Evolutionary conservation across 192 early-diverging fungal species (phyloP).

Genomic region (Dissophora ornata): DNA sequence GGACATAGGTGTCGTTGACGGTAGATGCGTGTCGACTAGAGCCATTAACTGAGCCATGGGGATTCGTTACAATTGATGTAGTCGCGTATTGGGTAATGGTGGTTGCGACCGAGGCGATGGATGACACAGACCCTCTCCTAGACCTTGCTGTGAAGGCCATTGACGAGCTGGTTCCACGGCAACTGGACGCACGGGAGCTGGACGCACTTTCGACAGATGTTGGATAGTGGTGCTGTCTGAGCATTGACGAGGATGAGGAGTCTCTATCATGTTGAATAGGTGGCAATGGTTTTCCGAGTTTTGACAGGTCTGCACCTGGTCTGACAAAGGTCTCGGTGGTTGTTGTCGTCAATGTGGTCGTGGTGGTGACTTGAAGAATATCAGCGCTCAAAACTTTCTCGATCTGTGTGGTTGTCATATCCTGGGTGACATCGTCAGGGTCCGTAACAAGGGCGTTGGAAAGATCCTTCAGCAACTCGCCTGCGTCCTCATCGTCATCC

Average conservation of each 20-base stretch:
- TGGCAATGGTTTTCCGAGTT: conserved; percentile 44
- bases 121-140: conserved; percentile 46
- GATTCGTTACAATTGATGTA: conserved; percentile 34
- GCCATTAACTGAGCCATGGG: conserved; percentile 27
- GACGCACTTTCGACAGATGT: conserved; percentile 32
- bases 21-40: conserved; percentile 11
- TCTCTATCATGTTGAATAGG: conserved; percentile 19
- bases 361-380: conserved; percentile 51
- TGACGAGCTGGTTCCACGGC: conserved; percentile 26
- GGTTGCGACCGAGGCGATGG: conserved; percentile 45
- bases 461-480: conserved; percentile 42
- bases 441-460: conserved; percentile 44
- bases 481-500: conserved; percentile 54
- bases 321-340: conserved; percentile 46
- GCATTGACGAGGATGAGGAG: conserved; percentile 7
- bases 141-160: conserved; percentile 41
- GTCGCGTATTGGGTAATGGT: conserved; percentile 46
- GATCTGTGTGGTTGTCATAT: conserved; percentile 51
- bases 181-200: conserved; percentile 25
- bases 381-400: conserved; percentile 45
- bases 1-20: conserved; percentile 2
- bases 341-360: conserved; percentile 42
- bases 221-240: conserved; percentile 14
- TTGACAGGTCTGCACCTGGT: conserved; percentile 44
- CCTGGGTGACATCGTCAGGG: conserved; percentile 49